These are phyloP conservation scores for Ogataea pini DNA, from an alignment of 805 yeast species.

Conservation along the genomic window DNA sequence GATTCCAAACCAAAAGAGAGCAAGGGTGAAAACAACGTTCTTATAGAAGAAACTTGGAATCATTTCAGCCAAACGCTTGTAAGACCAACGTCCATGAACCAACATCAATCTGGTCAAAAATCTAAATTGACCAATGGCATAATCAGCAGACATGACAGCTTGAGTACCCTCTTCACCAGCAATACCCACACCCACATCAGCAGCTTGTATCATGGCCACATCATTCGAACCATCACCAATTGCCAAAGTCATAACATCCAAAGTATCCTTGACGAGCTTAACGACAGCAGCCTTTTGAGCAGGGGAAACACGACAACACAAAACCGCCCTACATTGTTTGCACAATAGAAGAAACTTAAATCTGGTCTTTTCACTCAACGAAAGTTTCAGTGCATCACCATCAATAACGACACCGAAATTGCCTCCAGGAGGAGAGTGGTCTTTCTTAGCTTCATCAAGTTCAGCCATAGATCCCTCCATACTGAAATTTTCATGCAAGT, in stretches of 20 bases:
- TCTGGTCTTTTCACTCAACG: slow-evolving; percentile 41
- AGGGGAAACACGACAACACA: slow-evolving; percentile 88
- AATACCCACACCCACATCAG: slow-evolving; percentile 86
- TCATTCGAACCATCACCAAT: slow-evolving; percentile 91
- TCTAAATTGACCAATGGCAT: slow-evolving; percentile 82
- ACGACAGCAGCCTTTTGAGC: slow-evolving; percentile 87
- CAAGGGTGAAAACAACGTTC: slow-evolving; percentile 71
- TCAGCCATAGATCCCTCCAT: slow-evolving; percentile 63
- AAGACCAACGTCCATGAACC: slow-evolving; percentile 87
- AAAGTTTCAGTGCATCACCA: slow-evolving; percentile 72
- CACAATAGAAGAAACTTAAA: slow-evolving; percentile 69
- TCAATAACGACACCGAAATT: slow-evolving; percentile 72
- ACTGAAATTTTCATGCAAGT: slow-evolving; percentile 54
- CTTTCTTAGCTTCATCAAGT: slow-evolving; percentile 51
- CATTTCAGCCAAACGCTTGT: slow-evolving; percentile 79
- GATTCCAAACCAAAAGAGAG: slow-evolving; percentile 80
- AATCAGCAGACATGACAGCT: slow-evolving; percentile 87
- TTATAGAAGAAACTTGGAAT: slow-evolving; percentile 80
- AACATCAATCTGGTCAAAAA: slow-evolving; percentile 63
- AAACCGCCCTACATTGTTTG: slow-evolving; percentile 77
- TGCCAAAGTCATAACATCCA: slow-evolving; percentile 82
- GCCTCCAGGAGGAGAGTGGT: slow-evolving; percentile 68
- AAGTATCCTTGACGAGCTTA: slow-evolving; percentile 67
- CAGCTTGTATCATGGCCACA: slow-evolving; percentile 89
- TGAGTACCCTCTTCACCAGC: slow-evolving; percentile 92